Evolutionary conservation across 345 rosid species (phyloP).

Genomic region (Rhodamnia rubescens): DNA sequence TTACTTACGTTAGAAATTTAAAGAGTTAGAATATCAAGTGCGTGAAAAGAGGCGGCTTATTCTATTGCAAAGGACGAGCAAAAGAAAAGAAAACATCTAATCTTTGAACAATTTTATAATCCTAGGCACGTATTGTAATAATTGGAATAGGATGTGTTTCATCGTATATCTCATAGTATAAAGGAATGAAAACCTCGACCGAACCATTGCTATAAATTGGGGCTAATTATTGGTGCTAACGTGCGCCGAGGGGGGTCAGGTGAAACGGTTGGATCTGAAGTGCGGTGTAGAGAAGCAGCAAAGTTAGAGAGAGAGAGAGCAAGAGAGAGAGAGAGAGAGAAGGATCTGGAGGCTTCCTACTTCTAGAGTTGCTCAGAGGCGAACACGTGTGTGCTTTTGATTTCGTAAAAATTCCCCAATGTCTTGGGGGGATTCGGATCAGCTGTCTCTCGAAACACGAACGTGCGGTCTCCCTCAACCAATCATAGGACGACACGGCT

Average conservation of each 20-base stretch:
- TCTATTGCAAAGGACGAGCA: not conserved
- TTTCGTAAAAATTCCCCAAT: not conserved
- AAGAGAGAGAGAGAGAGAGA: not conserved
- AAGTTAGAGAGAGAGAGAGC: not conserved
- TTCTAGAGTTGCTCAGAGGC: not conserved
- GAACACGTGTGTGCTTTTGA: not conserved
- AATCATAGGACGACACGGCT: not conserved
- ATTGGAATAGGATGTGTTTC: not conserved
- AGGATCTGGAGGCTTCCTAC: not conserved
- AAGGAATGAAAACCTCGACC: too few relatives aligned
- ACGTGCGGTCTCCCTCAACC: not conserved
- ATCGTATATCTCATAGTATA: not conserved
- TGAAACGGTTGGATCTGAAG: not conserved
- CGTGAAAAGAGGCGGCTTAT: not conserved
- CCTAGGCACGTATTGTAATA: not conserved
- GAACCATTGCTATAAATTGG: too few relatives aligned
- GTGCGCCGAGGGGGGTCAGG: constrained; percentile 1
- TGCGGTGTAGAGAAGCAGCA: not conserved
- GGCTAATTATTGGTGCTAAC: not conserved
- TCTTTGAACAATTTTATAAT: not conserved
- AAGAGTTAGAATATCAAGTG: not conserved
- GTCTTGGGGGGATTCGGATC: not conserved
- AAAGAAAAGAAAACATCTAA: not conserved
- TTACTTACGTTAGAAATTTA: not conserved
- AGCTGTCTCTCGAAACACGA: not conserved